Percentiles rank a stretch among this genome's conserved stretches.
Conservation (phyloP, 2,329 filamentous ascomycete genomes). For the Curvularia spicifera region DNA sequence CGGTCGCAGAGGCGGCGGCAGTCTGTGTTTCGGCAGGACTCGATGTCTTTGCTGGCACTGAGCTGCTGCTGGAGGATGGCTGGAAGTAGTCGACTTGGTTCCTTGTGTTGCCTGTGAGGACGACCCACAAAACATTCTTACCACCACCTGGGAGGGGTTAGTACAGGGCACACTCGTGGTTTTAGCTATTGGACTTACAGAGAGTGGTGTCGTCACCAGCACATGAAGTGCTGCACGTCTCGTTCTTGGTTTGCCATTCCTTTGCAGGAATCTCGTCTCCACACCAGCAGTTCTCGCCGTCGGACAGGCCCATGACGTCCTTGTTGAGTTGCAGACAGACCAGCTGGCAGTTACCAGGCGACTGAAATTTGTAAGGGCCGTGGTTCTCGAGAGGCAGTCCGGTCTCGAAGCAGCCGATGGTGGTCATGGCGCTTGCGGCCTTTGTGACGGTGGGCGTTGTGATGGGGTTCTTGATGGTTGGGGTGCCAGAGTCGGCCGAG, state of each 20-base stretch:
- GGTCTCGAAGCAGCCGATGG: slow-evolving; percentile 61
- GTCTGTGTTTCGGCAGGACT: slow-evolving; percentile 27
- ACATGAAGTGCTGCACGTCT: slow-evolving; percentile 70
- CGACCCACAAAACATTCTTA: slow-evolving; percentile 57
- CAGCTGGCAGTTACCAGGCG: slow-evolving; percentile 61
- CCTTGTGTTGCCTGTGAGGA: slow-evolving; percentile 57
- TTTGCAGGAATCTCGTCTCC: slow-evolving; percentile 70
- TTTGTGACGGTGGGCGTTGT: slow-evolving; percentile 42
- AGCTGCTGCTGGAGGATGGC: slow-evolving; percentile 30
- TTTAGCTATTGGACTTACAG: slow-evolving; percentile 61
- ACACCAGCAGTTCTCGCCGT: slow-evolving; percentile 72
- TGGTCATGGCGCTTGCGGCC: slow-evolving; percentile 34
- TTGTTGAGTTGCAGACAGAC: slow-evolving; percentile 57
- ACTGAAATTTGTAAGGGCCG: slow-evolving; percentile 60
- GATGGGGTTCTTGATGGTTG: slow-evolving; percentile 32
- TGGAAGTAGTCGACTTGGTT: slow-evolving; percentile 48
- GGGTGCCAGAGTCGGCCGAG: slow-evolving; percentile 28
- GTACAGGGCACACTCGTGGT: slow-evolving; percentile 8
- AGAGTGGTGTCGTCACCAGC: slow-evolving; percentile 62
- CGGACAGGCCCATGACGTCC: slow-evolving; percentile 67
- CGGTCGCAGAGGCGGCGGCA: slow-evolving; percentile 18
- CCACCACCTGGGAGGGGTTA: slow-evolving; percentile 63
- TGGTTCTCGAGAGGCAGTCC: slow-evolving; percentile 56
- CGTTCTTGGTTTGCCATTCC: slow-evolving; percentile 61
- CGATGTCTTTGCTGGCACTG: slow-evolving; percentile 20